Conservation (phyloP, 2,329 filamentous ascomycete species). For the Ophiostoma fasciatum region DNA sequence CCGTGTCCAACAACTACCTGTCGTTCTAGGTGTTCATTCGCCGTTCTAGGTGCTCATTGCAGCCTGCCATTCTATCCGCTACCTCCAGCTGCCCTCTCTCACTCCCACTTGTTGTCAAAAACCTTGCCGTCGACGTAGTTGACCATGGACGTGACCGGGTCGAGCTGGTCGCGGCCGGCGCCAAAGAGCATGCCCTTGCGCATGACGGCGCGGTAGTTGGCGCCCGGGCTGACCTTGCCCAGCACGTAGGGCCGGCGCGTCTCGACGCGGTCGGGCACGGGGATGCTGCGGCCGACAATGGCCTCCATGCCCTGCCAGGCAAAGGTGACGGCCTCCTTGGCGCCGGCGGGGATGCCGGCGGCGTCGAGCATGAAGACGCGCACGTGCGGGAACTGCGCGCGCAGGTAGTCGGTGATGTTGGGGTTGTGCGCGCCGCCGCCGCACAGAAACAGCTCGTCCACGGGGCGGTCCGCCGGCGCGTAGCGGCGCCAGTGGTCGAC, state of each 20-base stretch:
- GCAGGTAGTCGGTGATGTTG: conserved; percentile 34
- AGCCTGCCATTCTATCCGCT: no score
- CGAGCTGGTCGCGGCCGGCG: conserved; percentile 24
- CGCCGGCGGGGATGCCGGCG: conserved; percentile 38
- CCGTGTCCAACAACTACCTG: conserved; percentile 10
- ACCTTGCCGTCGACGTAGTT: conserved; percentile 32
- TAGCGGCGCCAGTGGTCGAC: conserved; percentile 33
- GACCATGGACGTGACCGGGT: conserved; percentile 33
- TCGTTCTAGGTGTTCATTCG: no score
- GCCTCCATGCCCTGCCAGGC: conserved; percentile 48
- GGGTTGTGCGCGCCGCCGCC: conserved; percentile 43
- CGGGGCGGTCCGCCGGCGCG: no score
- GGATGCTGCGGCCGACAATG: conserved; percentile 37
- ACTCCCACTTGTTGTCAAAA: conserved; percentile 30
- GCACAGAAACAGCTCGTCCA: conserved; percentile 44
- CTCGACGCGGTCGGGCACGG: conserved; percentile 37
- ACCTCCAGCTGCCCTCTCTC: no score
- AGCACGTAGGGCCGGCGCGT: conserved; percentile 34
- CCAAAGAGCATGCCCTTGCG: conserved; percentile 37
- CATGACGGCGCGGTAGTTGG: conserved; percentile 39
- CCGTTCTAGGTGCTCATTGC: no score
- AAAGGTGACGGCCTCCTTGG: conserved; percentile 46
- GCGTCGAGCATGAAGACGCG: conserved; percentile 40
- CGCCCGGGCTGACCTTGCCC: conserved; percentile 38
- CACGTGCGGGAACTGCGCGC: conserved; percentile 30